A percentile compares a stretch with the other conserved stretches of the same genome.
Evolutionary conservation across 2,329 filamentous ascomycete genomes (phyloP).

Genomic region (Trichoderma oligosporum): DNA sequence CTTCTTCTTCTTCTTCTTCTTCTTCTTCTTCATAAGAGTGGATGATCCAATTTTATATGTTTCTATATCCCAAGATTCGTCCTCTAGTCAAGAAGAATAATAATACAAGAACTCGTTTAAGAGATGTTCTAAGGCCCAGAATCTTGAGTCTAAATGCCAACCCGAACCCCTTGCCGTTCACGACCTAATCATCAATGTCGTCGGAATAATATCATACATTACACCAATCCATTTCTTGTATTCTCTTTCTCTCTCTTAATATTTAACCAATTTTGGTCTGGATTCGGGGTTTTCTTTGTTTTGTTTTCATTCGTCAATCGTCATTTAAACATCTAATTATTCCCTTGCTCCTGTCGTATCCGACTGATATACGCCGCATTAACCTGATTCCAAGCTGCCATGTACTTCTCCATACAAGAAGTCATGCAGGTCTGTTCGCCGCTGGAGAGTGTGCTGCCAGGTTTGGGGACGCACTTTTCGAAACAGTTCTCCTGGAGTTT

Average conservation of each 20-base stretch:
- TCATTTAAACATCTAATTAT: constrained; percentile 15
- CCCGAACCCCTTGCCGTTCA: background rate
- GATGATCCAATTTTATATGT: constrained; percentile 9
- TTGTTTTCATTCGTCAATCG: background rate
- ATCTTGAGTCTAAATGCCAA: background rate
- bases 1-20: background rate
- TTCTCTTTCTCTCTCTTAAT: background rate
- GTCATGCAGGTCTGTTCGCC: constrained; percentile 68
- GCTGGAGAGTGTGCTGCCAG: constrained; percentile 62
- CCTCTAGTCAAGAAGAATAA: constrained; percentile 4
- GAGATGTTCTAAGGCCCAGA: background rate
- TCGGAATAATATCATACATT: background rate
- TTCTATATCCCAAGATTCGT: constrained; percentile 1
- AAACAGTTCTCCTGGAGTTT: constrained; percentile 82
- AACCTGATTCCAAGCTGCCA: constrained; percentile 72
- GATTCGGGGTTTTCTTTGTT: background rate
- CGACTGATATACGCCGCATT: constrained; percentile 64
- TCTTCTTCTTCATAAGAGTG: background rate
- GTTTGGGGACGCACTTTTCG: constrained; percentile 69
- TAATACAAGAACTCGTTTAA: background rate
- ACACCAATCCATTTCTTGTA: background rate
- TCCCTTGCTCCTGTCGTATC: constrained; percentile 55
- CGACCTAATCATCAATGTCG: background rate
- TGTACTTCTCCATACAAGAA: constrained; percentile 81
- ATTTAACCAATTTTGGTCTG: background rate